These are phyloP conservation scores for Tulasnella sp. DNA, from an alignment of 768 basidiomycete species.

Conservation along the genomic window DNA sequence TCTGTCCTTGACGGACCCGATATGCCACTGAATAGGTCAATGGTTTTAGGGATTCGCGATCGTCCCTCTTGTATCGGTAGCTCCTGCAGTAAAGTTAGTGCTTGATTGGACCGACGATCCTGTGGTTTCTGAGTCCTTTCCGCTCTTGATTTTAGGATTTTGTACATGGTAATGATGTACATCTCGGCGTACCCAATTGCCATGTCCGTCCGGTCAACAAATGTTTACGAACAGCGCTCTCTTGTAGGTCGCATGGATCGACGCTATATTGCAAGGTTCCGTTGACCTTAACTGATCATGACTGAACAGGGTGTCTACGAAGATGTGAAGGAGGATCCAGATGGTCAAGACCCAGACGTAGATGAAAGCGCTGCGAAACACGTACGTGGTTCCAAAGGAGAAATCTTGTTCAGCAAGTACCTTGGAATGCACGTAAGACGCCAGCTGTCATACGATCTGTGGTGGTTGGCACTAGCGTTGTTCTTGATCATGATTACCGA, in stretches of 20 bases:
- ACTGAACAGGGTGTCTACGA: constrained; percentile 50
- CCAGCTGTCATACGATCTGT: constrained; percentile 93
- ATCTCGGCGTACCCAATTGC: constrained; percentile 35
- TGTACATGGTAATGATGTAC: constrained; percentile 83
- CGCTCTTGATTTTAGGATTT: constrained; percentile 50
- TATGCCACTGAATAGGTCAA: too few species aligned
- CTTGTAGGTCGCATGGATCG: constrained; percentile 31
- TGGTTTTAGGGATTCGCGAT: constrained; percentile 55
- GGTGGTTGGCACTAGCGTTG: constrained; percentile 84
- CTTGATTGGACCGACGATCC: background rate
- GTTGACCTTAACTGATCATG: background rate
- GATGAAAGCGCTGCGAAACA: constrained; percentile 11
- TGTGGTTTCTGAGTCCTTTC: background rate
- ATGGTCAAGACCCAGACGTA: constrained; percentile 44
- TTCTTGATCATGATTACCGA: constrained; percentile 91
- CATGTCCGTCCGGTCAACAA: constrained; percentile 68
- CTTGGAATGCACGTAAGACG: constrained; percentile 72
- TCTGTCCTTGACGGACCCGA: background rate
- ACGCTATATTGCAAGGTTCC: background rate
- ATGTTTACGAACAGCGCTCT: constrained; percentile 85
- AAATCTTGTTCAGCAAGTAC: constrained; percentile 61
- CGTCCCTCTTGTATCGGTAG: constrained; percentile 62
- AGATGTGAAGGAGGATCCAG: constrained; percentile 37
- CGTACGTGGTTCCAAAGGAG: constrained; percentile 41
- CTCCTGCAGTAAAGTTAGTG: constrained; percentile 81